Evolutionary conservation across 192 early-diverging fungal genomes (phyloP), one percentile per base, ranked within the genome.

Genomic region (Dissophora ornata): DNA sequence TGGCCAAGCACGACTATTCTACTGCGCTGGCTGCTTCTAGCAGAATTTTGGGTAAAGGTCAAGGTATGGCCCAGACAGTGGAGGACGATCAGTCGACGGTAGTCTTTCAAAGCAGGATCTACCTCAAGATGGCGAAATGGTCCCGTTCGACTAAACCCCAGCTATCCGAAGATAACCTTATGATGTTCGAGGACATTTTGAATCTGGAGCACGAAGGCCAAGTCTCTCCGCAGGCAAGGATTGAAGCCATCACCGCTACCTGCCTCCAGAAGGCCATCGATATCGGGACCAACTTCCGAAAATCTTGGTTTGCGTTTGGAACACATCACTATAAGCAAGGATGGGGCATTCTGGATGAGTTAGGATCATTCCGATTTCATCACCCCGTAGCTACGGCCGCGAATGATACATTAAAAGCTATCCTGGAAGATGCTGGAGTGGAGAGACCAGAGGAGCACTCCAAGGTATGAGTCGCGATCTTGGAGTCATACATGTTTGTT

Each of bases 221-320:
- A 32, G 32, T 62, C n/a, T 42, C 54, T 0, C 26, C 33, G 5
- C 66, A 69, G 28, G 60, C 67, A 29, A 50, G 67, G 45, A 48
- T 79, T 30, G 77, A 70, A 29, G 22, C 49, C 0, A 65, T 79
- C 19, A 79, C 68, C 0, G 33, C 66, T 11, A 40, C 41, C 22
- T 87, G 80, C 48, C 73, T 90, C 16, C 45, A 50, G 10, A 67
- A 64, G 28, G 84, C 86, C 0, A 82, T 84, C 16, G 64, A 67
- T 25, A 42, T 71, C 16, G 69, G 80, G 16, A 54, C 77, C 7
- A 57, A 56, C 18, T 69, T 69, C 63, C 44, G 61, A 4, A 90
- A 90, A 70, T 81, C 85, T 8, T 92, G 92, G 92, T 88, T 88
- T 40, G 57, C 80, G 4, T 87, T 83, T 61, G 90, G 83, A 24